Evolutionary conservation across 176 grass and related monocot genomes (phyloP), one percentile per base, ranked within the genome.

Genomic region (Raddia guianensis): DNA sequence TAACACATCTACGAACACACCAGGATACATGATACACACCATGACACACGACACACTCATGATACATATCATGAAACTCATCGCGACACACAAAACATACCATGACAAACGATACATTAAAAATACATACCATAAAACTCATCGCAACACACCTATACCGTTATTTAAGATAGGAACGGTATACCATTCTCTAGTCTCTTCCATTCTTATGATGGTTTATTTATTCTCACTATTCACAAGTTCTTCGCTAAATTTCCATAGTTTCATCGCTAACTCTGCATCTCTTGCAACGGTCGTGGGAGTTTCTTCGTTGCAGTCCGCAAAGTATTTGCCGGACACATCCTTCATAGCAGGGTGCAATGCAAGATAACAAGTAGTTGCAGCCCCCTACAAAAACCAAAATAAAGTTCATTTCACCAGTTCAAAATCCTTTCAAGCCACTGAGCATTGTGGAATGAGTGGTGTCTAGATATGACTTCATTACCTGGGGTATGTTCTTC

Each of bases 401-500:
- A 13, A 66, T 66, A 7, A 15, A 40, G 48, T 49, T 49, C 48
- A 49, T 11, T 3, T 0, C 48, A 2, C 37, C 37, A 40, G 37
- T 49, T 49, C 10, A 11, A 49, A 49, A 49, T 65, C 12, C 27
- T 27, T 27, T 27, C 27, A 15, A 15, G 34, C 2, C 33, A 16
- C 14, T 40, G 62, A 65, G 15, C 21, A 14, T 5, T 65, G 12
- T 5, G 0, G 5, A 33, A 16, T 33, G 15, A 7, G 15, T 7
- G 5, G 3, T 54, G 12, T 12, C 5, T 54, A 4, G 13, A 54
- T 43, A 6, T 16, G 12, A 8, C 8, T 42, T 66, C 7, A 34
- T 55, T 74, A 91, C 89, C 89, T 88, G 80, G 9, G 85, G 89
- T 69, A 91, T 74, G 71, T n/a, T 82, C 68, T 91, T 91, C 9